Conservation (phyloP, 2,329 filamentous ascomycete species). For the Diaporthe sp. region DNA sequence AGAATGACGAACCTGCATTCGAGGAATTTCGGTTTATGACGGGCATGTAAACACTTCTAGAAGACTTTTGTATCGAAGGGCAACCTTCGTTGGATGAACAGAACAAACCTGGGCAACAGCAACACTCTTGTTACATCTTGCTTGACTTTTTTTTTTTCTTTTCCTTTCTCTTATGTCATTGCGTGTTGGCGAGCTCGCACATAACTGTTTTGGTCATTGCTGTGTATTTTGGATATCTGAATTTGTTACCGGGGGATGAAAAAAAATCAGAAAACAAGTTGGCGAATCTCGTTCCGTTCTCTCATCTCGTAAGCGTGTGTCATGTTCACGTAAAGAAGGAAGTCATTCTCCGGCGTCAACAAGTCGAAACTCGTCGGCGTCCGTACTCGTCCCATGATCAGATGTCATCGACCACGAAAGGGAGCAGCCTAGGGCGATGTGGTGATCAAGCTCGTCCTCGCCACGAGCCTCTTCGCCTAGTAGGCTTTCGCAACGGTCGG, state of each 20-base stretch:
- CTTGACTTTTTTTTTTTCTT: neutral
- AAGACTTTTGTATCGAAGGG: constrained; percentile 36
- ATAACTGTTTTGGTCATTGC: neutral
- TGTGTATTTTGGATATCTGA: neutral
- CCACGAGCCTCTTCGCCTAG: no score
- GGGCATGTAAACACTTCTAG: constrained; percentile 30
- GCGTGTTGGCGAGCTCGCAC: neutral
- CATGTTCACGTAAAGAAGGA: neutral
- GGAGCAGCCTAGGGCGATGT: neutral
- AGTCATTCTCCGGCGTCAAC: neutral
- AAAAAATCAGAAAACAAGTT: neutral
- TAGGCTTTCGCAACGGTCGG: neutral
- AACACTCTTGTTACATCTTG: constrained; percentile 8
- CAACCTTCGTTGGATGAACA: constrained; percentile 38
- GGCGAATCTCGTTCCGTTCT: neutral
- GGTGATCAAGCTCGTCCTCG: no score
- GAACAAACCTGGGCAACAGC: constrained; percentile 31
- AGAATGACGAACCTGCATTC: constrained; percentile 22
- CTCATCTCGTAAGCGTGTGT: neutral
- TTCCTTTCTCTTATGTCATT: neutral
- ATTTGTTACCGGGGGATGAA: neutral
- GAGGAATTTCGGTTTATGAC: constrained; percentile 18
- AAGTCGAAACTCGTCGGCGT: no score
- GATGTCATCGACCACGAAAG: neutral
- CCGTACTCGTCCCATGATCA: neutral